Base-by-base conservation (phyloP, 2,329 filamentous ascomycete species). In the Emmonsiellopsis sp. region DNA sequence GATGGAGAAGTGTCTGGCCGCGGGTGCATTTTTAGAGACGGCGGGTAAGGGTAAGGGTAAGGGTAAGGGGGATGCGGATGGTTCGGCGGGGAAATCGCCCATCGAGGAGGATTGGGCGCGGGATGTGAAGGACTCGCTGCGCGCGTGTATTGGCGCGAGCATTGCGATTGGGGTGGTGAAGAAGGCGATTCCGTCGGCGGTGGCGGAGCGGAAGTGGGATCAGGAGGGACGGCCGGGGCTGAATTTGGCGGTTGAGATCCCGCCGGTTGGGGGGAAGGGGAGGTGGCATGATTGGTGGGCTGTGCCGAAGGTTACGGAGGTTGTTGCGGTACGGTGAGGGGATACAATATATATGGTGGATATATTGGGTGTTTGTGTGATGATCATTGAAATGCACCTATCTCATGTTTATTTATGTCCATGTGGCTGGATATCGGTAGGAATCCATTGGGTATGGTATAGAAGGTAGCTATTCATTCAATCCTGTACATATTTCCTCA, bases 121-220 rank as follows among this genome's bases (percentile, higher is more conserved):
- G 21, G 75, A 80, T 21, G 73, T 79, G 9, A 85, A 82, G 65
- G 77, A 80, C 56, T 78, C 77, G 8, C 74, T 87, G 61, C 83
- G 82, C 62, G 81, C 85, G n/a, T 85, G 83, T 59, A 89, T 91
- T 56, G 82, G 82, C 7, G 77, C 84, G 0, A 82, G 81, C 5
- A 78, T 90, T 57, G 81, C 83, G 0, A 77, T 88, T 43, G 76
- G 77, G 27, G 75, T 74, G 1, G 66, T 86, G 47, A 79, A 77
- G 61, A 85, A 82, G 65, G 77, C 77, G 2, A 69, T 73, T 14
- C 68, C 63, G 17, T 42, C 49, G 11, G 47, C 13, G 8, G 31
- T 33, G 8, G 42, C 55, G n/a, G 51, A 46, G n/a, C 57, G 48
- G 31, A 49, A 39, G 21, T 51, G 36, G 8, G 10, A 27, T 17